Evolutionary conservation across 2,329 filamentous ascomycete genomes (phyloP).

Genomic region (Aspergillus pseudonomiae): DNA sequence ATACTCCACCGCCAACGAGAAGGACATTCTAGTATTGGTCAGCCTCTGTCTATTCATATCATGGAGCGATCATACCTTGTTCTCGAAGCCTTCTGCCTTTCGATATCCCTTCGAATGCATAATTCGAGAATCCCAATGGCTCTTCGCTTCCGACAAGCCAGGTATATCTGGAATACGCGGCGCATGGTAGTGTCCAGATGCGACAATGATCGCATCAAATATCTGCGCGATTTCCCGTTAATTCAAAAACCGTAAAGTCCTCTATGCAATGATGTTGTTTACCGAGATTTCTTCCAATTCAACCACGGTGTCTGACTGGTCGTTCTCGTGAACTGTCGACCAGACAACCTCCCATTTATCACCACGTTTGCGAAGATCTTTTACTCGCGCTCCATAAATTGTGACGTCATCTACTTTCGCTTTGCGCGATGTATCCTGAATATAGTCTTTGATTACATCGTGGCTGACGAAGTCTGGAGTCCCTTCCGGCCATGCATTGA

Average conservation of each 20-base stretch:
- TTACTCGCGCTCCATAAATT: constrained; percentile 63
- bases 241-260: too few relatives aligned
- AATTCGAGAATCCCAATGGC: constrained; percentile 48
- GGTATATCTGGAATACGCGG: constrained; percentile 53
- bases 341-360: constrained; percentile 57
- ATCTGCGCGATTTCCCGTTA: constrained; percentile 12
- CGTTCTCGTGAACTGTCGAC: constrained; percentile 42
- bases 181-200: constrained; percentile 59
- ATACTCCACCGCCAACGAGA: constrained; percentile 59
- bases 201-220: constrained; percentile 58
- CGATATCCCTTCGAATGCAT: constrained; percentile 58
- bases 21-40: constrained; percentile 51
- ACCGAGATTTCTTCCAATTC: constrained; percentile 16
- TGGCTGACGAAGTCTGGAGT: constrained; percentile 65
- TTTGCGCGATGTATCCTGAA: constrained; percentile 59
- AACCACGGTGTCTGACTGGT: constrained; percentile 6
- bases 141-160: constrained; percentile 52
- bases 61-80: constrained; percentile 51
- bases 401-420: constrained; percentile 56
- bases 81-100: constrained; percentile 50
- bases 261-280: background rate
- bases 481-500: constrained; percentile 60
- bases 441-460: constrained; percentile 59
- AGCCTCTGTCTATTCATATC: background rate
- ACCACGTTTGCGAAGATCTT: constrained; percentile 51